Base-by-base conservation (phyloP, 164 flowering plant species). In the Annona squamosa region DNA sequence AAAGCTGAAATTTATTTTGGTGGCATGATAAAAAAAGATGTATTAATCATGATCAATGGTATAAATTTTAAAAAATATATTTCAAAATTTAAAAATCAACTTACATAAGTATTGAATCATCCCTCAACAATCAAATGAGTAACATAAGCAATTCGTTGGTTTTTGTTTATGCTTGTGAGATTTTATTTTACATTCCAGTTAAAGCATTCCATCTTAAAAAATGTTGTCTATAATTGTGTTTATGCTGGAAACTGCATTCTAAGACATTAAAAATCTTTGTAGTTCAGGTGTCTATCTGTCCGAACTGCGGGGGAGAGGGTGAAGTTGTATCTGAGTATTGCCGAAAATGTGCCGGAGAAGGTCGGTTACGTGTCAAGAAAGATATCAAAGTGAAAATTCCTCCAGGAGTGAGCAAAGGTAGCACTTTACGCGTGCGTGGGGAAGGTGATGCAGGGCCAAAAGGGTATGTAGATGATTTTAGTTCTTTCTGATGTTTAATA, bases 371-470 rank as follows among this genome's bases (percentile, higher is more conserved):
- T 68, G 78, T 88, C 71, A 95, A 86, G 85, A 95, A 89, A 80
- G 88, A 85, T 82, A 87, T 95, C 63, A 95, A 91, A 85, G 96
- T 95, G 64, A 95, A 93, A 85, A 84, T 95, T 80, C 98, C 99
- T 77, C 96, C 99, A 44, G 99, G 99, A 75, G 99, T 95, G 67
- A 84, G 84, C 83, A 84, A 90, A 74, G 99, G 98, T 46, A 93
- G 98, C 78, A 87, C 93, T 73, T 93, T 95, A 59, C 86, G 98
- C 77, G 96, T 95, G 75, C 80, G 86, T 62, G 93, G 99, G 67
- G 98, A 93, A 80, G 99, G 99, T 75, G 97, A 95, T 80, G 97
- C 96, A 70, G 98, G 96, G 63, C 96, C 90, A 72, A 91, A 82
- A 76, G 98, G 99, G 99, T 95, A 87, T 62, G 88, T 64, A 13